Percentiles rank a stretch among this genome's conserved stretches.
These are phyloP conservation scores for Arthrinium phaeospermum DNA, from an alignment of 2,329 filamentous ascomycete species.

Conservation along the genomic window DNA sequence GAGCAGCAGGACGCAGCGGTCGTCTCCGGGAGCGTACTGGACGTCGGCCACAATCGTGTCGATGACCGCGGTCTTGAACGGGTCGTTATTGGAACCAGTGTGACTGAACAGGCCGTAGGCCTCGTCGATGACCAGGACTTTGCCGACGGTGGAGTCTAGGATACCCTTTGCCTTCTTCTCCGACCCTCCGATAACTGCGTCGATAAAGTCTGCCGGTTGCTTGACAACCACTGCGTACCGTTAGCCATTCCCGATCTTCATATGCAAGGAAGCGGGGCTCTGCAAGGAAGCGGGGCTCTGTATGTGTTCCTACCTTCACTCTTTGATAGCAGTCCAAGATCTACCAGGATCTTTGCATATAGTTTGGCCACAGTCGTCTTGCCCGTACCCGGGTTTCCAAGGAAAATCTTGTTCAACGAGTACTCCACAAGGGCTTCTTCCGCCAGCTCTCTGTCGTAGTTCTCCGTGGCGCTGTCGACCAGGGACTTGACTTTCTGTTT, in stretches of 20 bases:
- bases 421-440: slow-evolving; percentile 34
- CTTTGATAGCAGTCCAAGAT: slow-evolving; percentile 44
- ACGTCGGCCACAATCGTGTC: slow-evolving; percentile 79
- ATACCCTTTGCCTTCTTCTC: slow-evolving; percentile 77
- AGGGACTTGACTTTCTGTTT: slow-evolving; percentile 46
- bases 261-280: no score
- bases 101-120: slow-evolving; percentile 68
- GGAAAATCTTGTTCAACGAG: slow-evolving; percentile 36
- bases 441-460: slow-evolving; percentile 35
- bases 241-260: no score
- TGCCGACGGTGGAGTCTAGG: slow-evolving; percentile 68
- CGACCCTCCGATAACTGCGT: slow-evolving; percentile 65
- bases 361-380: slow-evolving; percentile 40
- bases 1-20: slow-evolving; percentile 73
- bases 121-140: slow-evolving; percentile 82
- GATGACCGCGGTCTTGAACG: slow-evolving; percentile 68
- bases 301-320: no score
- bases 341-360: slow-evolving; percentile 37
- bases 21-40: slow-evolving; percentile 71
- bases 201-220: slow-evolving; percentile 77
- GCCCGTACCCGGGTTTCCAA: slow-evolving; percentile 38
- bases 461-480: slow-evolving; percentile 40
- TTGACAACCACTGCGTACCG: slow-evolving; percentile 72
- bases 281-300: no score
- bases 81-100: slow-evolving; percentile 40